A percentile compares a stretch with the other conserved stretches of the same genome.
Conservation (phyloP, 2,329 filamentous ascomycete genomes). For the Ophiocordyceps polyrhachis-furcata region DNA sequence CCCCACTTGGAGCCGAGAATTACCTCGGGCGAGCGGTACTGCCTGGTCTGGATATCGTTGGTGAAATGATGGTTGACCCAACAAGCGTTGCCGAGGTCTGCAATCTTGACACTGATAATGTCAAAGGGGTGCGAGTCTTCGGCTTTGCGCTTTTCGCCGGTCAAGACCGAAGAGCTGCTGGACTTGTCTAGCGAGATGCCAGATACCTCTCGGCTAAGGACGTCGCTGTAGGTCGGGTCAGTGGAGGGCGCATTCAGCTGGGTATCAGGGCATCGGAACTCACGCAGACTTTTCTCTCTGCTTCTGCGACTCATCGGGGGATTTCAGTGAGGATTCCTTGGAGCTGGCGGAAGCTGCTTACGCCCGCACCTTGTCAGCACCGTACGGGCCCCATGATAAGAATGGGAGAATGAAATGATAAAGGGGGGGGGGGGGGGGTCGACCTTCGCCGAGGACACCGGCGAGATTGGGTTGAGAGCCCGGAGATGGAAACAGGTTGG, state of each 20-base stretch:
- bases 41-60: constrained; percentile 94
- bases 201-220: constrained; percentile 82
- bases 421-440: too few species aligned
- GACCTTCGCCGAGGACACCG: constrained; percentile 69
- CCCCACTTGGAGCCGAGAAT: constrained; percentile 96
- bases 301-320: constrained; percentile 48
- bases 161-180: constrained; percentile 27
- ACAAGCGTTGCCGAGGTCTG: constrained; percentile 92
- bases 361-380: not conserved
- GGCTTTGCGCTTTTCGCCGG: constrained; percentile 42
- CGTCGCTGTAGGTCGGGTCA: constrained; percentile 37
- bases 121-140: constrained; percentile 41
- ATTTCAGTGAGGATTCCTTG: constrained; percentile 30
- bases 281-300: constrained; percentile 89
- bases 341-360: constrained; percentile 15
- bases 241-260: not conserved
- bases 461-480: constrained; percentile 59
- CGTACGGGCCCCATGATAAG: not conserved
- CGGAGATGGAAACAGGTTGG: constrained; percentile 48
- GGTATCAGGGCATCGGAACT: constrained; percentile 14
- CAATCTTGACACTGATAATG: constrained; percentile 96
- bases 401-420: not conserved
- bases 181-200: constrained; percentile 81
- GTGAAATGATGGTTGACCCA: constrained; percentile 99
- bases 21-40: constrained; percentile 93